Conservation (phyloP, 1,284 basidiomycete species). For the Puccinia novopanici region DNA sequence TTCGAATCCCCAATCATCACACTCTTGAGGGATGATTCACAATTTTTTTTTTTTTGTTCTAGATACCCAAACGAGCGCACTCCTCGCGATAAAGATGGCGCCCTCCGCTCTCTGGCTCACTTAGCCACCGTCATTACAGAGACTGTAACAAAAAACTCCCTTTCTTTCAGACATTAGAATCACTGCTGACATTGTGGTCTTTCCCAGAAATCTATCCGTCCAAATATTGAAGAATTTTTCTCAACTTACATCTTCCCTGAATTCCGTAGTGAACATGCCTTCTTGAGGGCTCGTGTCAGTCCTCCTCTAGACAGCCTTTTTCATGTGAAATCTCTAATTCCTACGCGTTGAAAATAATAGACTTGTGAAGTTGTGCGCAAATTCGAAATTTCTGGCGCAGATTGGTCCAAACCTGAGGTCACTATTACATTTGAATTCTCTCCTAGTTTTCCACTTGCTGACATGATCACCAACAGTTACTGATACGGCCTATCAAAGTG, state of each 20-base stretch:
- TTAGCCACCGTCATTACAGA: slow-evolving; percentile 61
- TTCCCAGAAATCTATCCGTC: slow-evolving; percentile 76
- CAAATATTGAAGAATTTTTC: slow-evolving; percentile 74
- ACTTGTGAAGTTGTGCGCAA: slow-evolving; percentile 77
- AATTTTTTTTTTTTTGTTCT: neutral
- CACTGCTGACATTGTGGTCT: no score
- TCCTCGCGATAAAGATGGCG: slow-evolving; percentile 73
- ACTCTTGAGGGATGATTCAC: no score
- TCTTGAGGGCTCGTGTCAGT: slow-evolving; percentile 73
- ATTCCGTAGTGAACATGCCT: slow-evolving; percentile 68
- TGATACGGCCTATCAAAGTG: slow-evolving; percentile 49
- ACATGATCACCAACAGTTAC: neutral
- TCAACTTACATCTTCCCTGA: slow-evolving; percentile 72
- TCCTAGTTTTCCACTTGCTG: neutral
- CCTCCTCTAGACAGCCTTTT: slow-evolving; percentile 37
- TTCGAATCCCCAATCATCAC: neutral
- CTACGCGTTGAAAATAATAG: no score
- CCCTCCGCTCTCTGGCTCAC: slow-evolving; percentile 75
- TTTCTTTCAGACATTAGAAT: neutral
- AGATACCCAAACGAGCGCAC: slow-evolving; percentile 55
- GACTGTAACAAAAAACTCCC: slow-evolving; percentile 52
- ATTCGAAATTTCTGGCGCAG: slow-evolving; percentile 69
- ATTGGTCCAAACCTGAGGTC: slow-evolving; percentile 70
- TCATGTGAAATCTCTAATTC: no score
- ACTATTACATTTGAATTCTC: slow-evolving; percentile 42